Evolutionary conservation across 2,329 filamentous ascomycete species (phyloP), one percentile per base, ranked within the genome.

Genomic region (Fonsecaea monophora): DNA sequence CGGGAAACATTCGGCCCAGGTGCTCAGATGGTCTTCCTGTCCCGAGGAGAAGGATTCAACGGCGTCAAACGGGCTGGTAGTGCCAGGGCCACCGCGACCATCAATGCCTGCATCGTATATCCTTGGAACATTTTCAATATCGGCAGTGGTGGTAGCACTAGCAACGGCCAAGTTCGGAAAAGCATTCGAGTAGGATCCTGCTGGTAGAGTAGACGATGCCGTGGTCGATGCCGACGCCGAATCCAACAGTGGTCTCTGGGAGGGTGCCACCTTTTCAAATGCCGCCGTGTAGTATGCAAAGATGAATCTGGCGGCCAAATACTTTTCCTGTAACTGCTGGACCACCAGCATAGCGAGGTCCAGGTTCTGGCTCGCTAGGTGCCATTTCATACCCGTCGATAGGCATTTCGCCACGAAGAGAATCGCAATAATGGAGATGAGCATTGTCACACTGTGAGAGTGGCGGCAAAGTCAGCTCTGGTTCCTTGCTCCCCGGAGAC

Each of bases 351-450:
- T 60, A 30, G 38, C 48, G 48, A 65, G 62, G 35, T 65, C 62
- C 35, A 65, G 55, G n/a, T 65, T 65, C 18, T 65, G 62, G 50
- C 55, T 54, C n/a, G 62, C 62, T 1, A 65, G 62, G 48, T 65
- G 62, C 48, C 56, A 55, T 55, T 65, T 65, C 55, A 65, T 53
- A 15, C 62, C 62, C 3, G 56, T 42, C 21, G 45, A 55, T 1
- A 60, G 48, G 37, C 55, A 65, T 32, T 60, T 60, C 12, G 55
- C 38, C 3, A 65, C 56, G 56, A 65, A 65, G 57, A 65, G 62
- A 18, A 60, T 65, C 34, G 48, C 55, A 48, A 65, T 42, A 12
- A 65, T 38, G 7, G 56, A 37, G 42, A 65, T 65, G 35, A 65
- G 62, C 56, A 65, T 65, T 2, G 62, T 65, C 1, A 60, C 50